Base-by-base conservation (phyloP, 1,284 basidiomycete species). In the Fomitopsis schrenkii region DNA sequence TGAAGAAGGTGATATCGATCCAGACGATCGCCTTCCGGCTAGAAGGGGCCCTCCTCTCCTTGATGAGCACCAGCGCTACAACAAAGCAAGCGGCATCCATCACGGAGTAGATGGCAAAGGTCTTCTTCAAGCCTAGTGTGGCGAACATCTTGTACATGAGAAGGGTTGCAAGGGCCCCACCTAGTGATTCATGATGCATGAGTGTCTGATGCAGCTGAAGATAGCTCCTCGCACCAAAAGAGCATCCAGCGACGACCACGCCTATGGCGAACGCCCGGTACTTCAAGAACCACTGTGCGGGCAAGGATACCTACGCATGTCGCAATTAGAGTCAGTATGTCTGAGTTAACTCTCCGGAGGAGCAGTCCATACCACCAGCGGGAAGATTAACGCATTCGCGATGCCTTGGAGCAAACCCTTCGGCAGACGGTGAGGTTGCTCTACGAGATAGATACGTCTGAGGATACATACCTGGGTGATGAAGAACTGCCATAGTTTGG, bases 401-500 rank as follows among this genome's bases (percentile, higher is more conserved):
- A 63, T 48, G 15, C 66, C 64, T 60, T 67, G 64, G n/a, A 67
- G 33, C 10, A 67, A 26, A 9, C 66, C 66, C 66, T 67, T 5
- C 4, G 28, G 42, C 5, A 41, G 36, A n/a, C 15, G 36, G n/a
- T 36, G 48, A 28, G 50, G 30, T 8, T 10, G 35, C n/a, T 33
- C 0, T 55, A 40, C 8, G 3, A 17, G 44, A 45, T 40, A 40
- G 41, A 7, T 5, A 56, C 22, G 3, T 17, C 19, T 36, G 60
- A 40, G 6, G 2, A 30, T 30, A 22, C 36, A n/a, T 41, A 69
- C 69, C 63, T 69, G 69, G 4, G 65, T 68, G 17, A 71, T 55
- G 62, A 71, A 69, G 62, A 70, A 71, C 8, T 70, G 68, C 70
- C 70, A 70, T 6, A 71, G 50, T 58, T 68, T 58, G 0, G 68